Conservation (phyloP, 441 rosid genomes). For the Aleurites moluccanus region DNA sequence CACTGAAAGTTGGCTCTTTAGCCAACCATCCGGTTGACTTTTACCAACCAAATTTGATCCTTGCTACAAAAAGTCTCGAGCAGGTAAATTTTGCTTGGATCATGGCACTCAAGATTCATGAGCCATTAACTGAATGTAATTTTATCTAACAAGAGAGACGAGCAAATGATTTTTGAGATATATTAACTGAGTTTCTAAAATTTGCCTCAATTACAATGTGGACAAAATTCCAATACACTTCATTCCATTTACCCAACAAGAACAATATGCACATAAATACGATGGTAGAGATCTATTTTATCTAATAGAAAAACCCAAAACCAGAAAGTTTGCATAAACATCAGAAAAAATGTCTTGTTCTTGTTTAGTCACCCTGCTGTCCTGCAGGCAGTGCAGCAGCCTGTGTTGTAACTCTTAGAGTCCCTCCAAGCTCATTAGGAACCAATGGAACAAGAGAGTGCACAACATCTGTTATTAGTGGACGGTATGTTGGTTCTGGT, state of each 20-base stretch:
- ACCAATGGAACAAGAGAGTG: conserved; percentile 85
- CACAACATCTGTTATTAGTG: conserved; percentile 83
- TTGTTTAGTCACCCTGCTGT: background rate
- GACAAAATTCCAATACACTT: background rate
- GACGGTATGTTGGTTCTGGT: conserved; percentile 92
- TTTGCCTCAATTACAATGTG: conserved; percentile 30
- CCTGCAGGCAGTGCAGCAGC: conserved; percentile 23
- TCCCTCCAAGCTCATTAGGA: conserved; percentile 86
- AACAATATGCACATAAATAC: conserved; percentile 8
- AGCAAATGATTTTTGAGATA: conserved; percentile 9
- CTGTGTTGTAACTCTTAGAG: conserved; percentile 50
- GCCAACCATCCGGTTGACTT: too few species aligned
- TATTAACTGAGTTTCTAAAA: background rate
- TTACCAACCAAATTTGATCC: background rate
- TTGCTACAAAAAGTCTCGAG: too few species aligned
- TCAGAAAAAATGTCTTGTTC: background rate
- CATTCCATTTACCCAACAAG: conserved; percentile 12
- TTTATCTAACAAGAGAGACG: background rate
- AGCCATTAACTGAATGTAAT: background rate
- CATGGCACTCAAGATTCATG: background rate
- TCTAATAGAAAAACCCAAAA: background rate
- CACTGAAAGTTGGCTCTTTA: too few species aligned
- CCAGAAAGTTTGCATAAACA: conserved; percentile 8
- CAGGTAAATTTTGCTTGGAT: background rate
- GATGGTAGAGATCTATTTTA: conserved; percentile 10